These are phyloP conservation scores for Eragrostis curvula DNA, from an alignment of 176 grass and related monocot genomes.

Conservation along the genomic window DNA sequence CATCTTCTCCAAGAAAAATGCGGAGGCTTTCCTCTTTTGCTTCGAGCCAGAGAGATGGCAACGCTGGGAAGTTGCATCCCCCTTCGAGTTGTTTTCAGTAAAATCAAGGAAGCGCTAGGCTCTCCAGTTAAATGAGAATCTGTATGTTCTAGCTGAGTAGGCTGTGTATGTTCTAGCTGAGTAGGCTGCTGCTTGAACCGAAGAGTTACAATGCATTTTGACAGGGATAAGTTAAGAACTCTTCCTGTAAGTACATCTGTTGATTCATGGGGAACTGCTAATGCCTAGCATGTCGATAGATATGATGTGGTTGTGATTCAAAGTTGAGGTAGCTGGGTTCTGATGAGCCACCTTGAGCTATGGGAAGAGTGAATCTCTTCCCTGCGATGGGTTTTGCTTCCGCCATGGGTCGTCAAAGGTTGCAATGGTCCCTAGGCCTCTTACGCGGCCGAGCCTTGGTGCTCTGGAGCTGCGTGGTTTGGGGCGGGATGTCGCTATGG, in stretches of 20 bases:
- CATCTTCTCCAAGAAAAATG: constrained; percentile 75
- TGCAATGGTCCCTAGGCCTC: no score
- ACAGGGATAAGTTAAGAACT: neutral
- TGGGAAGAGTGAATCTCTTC: no score
- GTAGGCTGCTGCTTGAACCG: constrained; percentile 1
- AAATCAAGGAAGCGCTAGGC: constrained; percentile 80
- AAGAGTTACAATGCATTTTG: neutral
- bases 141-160: no score
- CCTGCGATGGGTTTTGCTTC: no score
- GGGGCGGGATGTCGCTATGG: no score
- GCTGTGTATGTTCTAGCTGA: neutral
- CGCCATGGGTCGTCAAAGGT: no score
- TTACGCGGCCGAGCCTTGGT: no score
- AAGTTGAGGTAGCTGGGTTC: neutral
- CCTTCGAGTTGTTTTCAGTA: constrained; percentile 91
- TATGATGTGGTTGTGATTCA: constrained; percentile 24
- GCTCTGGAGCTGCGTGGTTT: no score
- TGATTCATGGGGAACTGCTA: neutral
- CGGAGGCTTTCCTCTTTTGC: constrained; percentile 83
- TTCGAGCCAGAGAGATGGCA: constrained; percentile 42
- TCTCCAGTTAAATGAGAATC: constrained; percentile 46
- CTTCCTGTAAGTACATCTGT: constrained; percentile 19
- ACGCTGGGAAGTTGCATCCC: constrained; percentile 68
- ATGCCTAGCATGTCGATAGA: neutral
- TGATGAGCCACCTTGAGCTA: constrained; percentile 14